phyloP scores from a whole-genome alignment of 2,329 filamentous ascomycete species.

The Parascedosporium putredinis region DNA sequence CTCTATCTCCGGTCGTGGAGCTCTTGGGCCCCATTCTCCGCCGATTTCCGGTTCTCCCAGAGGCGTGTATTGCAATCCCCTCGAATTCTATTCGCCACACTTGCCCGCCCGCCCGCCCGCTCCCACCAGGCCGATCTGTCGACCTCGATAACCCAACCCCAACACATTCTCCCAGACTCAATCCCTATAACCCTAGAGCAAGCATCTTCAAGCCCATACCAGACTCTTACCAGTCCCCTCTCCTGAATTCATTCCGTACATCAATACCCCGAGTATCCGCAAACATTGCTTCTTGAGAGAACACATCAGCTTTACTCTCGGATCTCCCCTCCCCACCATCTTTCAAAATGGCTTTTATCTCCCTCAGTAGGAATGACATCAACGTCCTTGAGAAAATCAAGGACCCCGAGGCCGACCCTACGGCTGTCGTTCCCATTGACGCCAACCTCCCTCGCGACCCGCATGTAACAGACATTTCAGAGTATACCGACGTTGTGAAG shows the following conservation, averaged over 20 bases:
- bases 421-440: slow-evolving; percentile 43
- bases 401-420: slow-evolving; percentile 53
- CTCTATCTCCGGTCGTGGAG: slow-evolving; percentile 2
- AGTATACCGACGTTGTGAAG: slow-evolving; percentile 40
- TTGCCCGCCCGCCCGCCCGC: neutral
- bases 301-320: neutral
- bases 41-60: neutral
- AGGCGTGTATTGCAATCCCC: neutral
- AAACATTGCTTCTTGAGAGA: too few species aligned
- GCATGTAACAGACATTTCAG: slow-evolving; percentile 36
- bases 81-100: neutral
- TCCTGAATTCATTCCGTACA: too few species aligned
- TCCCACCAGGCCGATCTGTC: neutral
- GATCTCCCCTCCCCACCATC: neutral
- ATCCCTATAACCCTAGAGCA: too few species aligned
- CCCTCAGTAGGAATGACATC: slow-evolving; percentile 47
- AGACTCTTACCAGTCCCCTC: too few species aligned
- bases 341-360: slow-evolving; percentile 33
- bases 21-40: neutral
- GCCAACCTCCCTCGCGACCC: slow-evolving; percentile 45
- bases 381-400: slow-evolving; percentile 57
- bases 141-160: neutral
- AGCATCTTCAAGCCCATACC: too few species aligned
- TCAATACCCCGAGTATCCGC: too few species aligned
- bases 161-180: neutral